Evolutionary conservation across 176 grass and related monocot genomes (phyloP).

Genomic region (Oryza coarctata): DNA sequence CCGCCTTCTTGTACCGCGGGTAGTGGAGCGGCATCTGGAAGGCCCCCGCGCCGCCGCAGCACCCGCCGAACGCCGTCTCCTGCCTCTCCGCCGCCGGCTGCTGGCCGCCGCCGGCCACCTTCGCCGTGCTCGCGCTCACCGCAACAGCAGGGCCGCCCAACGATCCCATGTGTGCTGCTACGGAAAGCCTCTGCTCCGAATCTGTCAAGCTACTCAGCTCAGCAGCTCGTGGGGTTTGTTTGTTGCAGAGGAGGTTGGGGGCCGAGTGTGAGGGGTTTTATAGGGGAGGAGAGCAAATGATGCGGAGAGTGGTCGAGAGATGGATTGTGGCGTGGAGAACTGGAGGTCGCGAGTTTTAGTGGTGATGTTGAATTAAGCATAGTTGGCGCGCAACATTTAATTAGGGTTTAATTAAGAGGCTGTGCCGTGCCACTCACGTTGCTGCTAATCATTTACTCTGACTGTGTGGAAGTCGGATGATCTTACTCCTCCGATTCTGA

Average conservation of each 20-base stretch:
- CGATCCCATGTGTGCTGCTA: slow-evolving; percentile 34
- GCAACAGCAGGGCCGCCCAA: slow-evolving; percentile 27
- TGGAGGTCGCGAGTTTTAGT: not conserved
- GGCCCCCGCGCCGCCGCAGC: not conserved
- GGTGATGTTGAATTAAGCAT: slow-evolving; percentile 7
- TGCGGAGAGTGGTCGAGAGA: not conserved
- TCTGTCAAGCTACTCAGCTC: no score
- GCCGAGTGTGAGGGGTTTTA: slow-evolving; percentile 15
- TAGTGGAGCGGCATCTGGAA: slow-evolving; percentile 80
- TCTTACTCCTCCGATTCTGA: no score
- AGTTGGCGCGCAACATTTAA: not conserved
- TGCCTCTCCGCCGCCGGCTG: slow-evolving; percentile 3
- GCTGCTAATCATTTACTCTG: not conserved
- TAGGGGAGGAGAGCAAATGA: not conserved
- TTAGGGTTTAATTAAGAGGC: not conserved
- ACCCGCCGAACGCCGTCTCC: slow-evolving; percentile 20
- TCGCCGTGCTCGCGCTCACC: slow-evolving; percentile 23
- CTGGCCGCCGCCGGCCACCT: slow-evolving; percentile 7
- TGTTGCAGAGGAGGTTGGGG: not conserved
- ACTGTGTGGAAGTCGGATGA: not conserved
- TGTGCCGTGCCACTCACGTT: not conserved
- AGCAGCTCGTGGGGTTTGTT: not conserved
- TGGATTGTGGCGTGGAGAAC: not conserved
- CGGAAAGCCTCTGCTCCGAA: not conserved
- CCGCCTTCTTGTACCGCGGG: slow-evolving; percentile 64